Conservation (phyloP, 192 early-diverging fungal genomes). For the Phycomyces blakesleeanus region DNA sequence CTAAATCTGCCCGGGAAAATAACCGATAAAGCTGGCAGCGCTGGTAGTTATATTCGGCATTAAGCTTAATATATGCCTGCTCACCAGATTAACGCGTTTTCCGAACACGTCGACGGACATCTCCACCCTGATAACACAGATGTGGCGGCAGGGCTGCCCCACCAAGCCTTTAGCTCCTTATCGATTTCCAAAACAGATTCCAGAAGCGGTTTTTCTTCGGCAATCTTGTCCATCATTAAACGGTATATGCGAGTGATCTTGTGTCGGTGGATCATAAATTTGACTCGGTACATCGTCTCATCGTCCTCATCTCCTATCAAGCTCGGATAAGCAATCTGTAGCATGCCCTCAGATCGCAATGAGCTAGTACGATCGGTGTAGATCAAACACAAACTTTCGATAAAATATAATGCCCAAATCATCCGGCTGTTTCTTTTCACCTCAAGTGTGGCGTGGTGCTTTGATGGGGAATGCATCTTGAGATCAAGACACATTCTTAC, state of each 20-base stretch:
- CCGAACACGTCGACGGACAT: constrained; percentile 10
- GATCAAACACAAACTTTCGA: constrained; percentile 19
- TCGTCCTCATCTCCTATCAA: constrained; percentile 21
- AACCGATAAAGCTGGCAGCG: constrained; percentile 28
- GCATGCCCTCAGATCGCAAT: constrained; percentile 15
- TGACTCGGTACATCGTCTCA: constrained; percentile 25
- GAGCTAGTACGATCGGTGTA: constrained; percentile 32
- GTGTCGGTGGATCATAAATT: constrained; percentile 32
- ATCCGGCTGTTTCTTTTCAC: constrained; percentile 18
- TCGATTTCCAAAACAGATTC: constrained; percentile 23
- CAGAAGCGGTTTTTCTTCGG: constrained; percentile 19
- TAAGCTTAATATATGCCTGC: constrained; percentile 36
- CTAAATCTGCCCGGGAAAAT: constrained; percentile 11
- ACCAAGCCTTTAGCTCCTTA: constrained; percentile 24
- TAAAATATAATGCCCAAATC: constrained; percentile 19
- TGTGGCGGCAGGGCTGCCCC: constrained; percentile 18
- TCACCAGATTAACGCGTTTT: constrained; percentile 23
- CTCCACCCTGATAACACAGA: constrained; percentile 19
- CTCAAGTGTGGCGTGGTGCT: too few relatives aligned
- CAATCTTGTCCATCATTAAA: constrained; percentile 16
- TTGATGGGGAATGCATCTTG: constrained; percentile 20
- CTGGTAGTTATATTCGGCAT: constrained; percentile 34
- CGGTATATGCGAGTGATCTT: constrained; percentile 31
- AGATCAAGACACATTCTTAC: constrained; percentile 33
- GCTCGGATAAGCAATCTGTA: constrained; percentile 2